Evolutionary conservation across 148 eudicot species (phyloP).

Genomic region (Chenopodium quinoa): DNA sequence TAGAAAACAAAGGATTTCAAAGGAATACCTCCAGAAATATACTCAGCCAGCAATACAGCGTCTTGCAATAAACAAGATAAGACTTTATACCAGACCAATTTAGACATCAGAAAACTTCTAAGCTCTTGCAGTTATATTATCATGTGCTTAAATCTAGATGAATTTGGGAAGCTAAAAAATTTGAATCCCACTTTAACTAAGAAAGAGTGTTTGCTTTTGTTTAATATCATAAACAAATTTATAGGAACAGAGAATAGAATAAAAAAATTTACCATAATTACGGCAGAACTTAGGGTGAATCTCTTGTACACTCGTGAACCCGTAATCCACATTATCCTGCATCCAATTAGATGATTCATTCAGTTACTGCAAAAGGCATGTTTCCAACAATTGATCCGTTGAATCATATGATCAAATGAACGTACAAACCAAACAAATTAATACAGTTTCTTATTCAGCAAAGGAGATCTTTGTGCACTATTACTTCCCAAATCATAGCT

Average conservation of each 20-base stretch:
- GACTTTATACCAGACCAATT: neutral
- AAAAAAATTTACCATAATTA: conserved; percentile 52
- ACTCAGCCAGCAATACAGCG: neutral
- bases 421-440: neutral
- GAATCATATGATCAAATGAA: neutral
- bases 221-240: neutral
- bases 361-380: neutral
- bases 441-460: neutral
- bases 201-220: neutral
- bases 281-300: conserved; percentile 68
- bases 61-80: neutral
- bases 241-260: neutral
- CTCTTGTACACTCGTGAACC: conserved; percentile 84
- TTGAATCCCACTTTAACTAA: neutral
- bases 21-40: neutral
- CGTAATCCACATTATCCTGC: conserved; percentile 88
- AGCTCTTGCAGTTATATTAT: neutral
- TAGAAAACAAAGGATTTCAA: neutral
- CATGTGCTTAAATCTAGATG: neutral
- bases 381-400: neutral
- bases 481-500: neutral
- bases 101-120: neutral
- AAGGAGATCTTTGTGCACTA: neutral
- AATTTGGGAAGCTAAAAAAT: neutral
- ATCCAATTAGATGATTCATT: conserved; percentile 12